Percentiles rank a stretch among this genome's conserved stretches.
phyloP scores from a whole-genome alignment of 345 rosid genomes.

The Acer campestre region DNA sequence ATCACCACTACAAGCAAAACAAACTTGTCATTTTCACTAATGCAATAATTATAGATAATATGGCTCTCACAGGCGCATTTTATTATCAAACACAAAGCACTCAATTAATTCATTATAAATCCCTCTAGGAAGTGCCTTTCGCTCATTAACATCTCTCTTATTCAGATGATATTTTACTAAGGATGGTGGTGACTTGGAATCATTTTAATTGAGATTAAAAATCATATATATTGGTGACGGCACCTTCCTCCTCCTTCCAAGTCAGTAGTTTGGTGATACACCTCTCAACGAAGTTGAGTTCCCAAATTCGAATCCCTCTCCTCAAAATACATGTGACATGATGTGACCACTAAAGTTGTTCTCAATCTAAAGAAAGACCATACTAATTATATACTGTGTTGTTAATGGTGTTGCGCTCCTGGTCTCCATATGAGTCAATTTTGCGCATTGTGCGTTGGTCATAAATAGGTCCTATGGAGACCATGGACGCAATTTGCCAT shows the following conservation, averaged over 20 bases:
- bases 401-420: neutral
- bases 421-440: neutral
- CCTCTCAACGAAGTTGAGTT: too few relatives aligned
- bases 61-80: constrained; percentile 22
- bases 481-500: neutral
- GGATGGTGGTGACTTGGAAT: constrained; percentile 34
- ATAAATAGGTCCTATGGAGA: neutral
- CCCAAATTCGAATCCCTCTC: too few relatives aligned
- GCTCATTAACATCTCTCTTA: constrained; percentile 10
- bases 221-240: constrained; percentile 13
- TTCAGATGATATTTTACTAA: neutral
- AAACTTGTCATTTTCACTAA: constrained; percentile 36
- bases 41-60: constrained; percentile 2
- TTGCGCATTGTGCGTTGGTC: constrained; percentile 5
- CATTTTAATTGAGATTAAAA: constrained; percentile 49
- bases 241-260: neutral
- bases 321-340: too few relatives aligned
- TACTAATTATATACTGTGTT: neutral
- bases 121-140: constrained; percentile 19
- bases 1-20: constrained; percentile 24
- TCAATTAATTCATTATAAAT: neutral
- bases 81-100: constrained; percentile 31
- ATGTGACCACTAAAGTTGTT: neutral
- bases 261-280: too few relatives aligned
- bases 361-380: neutral